Conservation (phyloP, 257 asterid genomes). For the Salvia splendens region DNA sequence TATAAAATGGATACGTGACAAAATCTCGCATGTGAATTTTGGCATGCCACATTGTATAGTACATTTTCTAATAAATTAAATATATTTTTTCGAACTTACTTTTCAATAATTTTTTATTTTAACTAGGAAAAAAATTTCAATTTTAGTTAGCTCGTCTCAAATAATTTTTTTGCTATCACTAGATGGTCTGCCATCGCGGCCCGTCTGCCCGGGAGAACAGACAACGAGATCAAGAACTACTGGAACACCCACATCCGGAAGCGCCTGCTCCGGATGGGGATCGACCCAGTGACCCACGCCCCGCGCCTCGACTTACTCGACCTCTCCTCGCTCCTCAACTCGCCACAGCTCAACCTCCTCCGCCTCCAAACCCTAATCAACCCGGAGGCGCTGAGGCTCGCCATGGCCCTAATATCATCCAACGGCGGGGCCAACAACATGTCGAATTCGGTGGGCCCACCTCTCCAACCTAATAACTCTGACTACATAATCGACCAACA, state of each 20-base stretch:
- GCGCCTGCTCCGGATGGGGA: constrained; percentile 66
- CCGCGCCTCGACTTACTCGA: constrained; percentile 67
- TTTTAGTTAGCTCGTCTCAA: no score
- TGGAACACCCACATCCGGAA: constrained; percentile 86
- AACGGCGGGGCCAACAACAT: constrained; percentile 27
- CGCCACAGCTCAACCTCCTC: constrained; percentile 56
- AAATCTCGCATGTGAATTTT: no score
- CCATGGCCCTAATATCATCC: constrained; percentile 43
- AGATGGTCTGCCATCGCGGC: constrained; percentile 93
- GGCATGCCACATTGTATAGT: no score
- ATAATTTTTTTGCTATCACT: background rate
- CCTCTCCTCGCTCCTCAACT: constrained; percentile 55
- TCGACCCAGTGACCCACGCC: constrained; percentile 84
- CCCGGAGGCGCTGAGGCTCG: constrained; percentile 58
- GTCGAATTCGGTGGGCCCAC: constrained; percentile 27
- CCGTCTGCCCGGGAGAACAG: constrained; percentile 78
- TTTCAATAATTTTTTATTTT: no score
- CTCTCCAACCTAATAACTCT: constrained; percentile 46
- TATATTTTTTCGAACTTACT: no score
- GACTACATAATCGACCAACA: constrained; percentile 45
- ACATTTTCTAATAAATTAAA: no score
- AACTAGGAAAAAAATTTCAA: no score
- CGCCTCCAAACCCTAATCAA: constrained; percentile 69
- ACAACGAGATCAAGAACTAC: constrained; percentile 81
- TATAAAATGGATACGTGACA: no score